Conservation (phyloP, 2,329 filamentous ascomycete genomes). For the Aspergillus caelatus region DNA sequence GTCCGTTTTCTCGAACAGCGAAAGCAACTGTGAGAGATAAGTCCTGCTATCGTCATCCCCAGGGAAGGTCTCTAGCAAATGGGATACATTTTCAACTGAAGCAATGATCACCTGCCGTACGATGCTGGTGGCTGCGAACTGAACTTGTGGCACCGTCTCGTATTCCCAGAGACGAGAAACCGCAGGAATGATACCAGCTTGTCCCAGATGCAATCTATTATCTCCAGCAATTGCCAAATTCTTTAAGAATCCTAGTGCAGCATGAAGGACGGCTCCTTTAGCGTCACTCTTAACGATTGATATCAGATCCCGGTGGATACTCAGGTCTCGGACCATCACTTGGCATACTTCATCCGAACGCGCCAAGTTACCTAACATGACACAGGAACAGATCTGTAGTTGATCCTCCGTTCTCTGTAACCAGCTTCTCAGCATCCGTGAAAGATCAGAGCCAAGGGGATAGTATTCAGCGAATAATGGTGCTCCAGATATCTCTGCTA, state of each 20-base stretch:
- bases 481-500: slow-evolving; percentile 45
- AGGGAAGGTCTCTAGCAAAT: slow-evolving; percentile 37
- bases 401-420: slow-evolving; percentile 43
- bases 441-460: slow-evolving; percentile 41
- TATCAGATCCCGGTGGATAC: slow-evolving; percentile 45
- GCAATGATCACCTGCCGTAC: slow-evolving; percentile 43
- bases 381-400: slow-evolving; percentile 49
- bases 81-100: slow-evolving; percentile 41
- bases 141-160: slow-evolving; percentile 48
- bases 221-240: slow-evolving; percentile 50
- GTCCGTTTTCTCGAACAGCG: slow-evolving; percentile 46
- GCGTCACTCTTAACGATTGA: slow-evolving; percentile 42
- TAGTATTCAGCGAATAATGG: slow-evolving; percentile 41
- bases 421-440: slow-evolving; percentile 44
- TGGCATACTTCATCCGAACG: slow-evolving; percentile 47
- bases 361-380: slow-evolving; percentile 53
- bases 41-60: slow-evolving; percentile 34
- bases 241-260: slow-evolving; percentile 51
- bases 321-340: slow-evolving; percentile 42
- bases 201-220: slow-evolving; percentile 43
- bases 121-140: slow-evolving; percentile 47
- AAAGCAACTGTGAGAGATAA: slow-evolving; percentile 46
- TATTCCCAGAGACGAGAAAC: slow-evolving; percentile 44
- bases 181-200: slow-evolving; percentile 42
- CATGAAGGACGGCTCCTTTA: slow-evolving; percentile 46